Percentiles rank a stretch among this genome's conserved stretches.
These are phyloP conservation scores for Aspergillus persii DNA, from an alignment of 2,329 filamentous ascomycete genomes.

Conservation along the genomic window DNA sequence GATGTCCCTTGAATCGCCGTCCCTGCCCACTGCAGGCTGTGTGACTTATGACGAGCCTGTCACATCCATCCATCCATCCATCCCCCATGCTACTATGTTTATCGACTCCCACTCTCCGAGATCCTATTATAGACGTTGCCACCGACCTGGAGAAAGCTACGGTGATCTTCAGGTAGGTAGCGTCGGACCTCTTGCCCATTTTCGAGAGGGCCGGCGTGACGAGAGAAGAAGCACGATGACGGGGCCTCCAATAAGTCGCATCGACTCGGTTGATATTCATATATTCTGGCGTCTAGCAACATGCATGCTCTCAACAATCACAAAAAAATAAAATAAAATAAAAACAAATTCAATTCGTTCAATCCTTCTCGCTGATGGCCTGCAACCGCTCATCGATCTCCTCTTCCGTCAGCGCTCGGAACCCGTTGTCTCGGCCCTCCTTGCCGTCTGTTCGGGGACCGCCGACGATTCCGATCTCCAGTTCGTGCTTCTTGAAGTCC, in stretches of 20 bases:
- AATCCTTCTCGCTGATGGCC: conserved; percentile 98
- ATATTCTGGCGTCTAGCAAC: conserved; percentile 21
- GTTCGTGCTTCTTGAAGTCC: conserved; percentile 99
- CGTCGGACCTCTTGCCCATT: background rate
- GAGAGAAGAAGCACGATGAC: background rate
- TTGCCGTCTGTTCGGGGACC: conserved; percentile 78
- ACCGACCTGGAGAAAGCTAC: background rate
- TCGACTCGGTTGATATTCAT: conserved; percentile 17
- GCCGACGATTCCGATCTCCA: conserved; percentile 96
- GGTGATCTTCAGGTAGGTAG: background rate
- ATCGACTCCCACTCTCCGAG: background rate
- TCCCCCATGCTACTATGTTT: background rate
- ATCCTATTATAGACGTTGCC: conserved; percentile 1
- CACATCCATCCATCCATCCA: background rate
- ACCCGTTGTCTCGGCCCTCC: conserved; percentile 74
- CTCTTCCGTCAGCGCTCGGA: conserved; percentile 89
- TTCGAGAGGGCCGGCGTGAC: background rate
- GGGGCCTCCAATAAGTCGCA: conserved; percentile 1
- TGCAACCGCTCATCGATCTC: conserved; percentile 98
- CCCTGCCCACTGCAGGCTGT: background rate
- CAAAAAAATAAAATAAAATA: background rate
- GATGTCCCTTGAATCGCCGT: background rate
- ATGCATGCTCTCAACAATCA: conserved; percentile 15
- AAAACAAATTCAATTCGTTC: conserved; percentile 34
- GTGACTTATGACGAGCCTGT: background rate